These are phyloP conservation scores for Gossypium gossypioides DNA, from an alignment of 441 rosid species.

Conservation along the genomic window DNA sequence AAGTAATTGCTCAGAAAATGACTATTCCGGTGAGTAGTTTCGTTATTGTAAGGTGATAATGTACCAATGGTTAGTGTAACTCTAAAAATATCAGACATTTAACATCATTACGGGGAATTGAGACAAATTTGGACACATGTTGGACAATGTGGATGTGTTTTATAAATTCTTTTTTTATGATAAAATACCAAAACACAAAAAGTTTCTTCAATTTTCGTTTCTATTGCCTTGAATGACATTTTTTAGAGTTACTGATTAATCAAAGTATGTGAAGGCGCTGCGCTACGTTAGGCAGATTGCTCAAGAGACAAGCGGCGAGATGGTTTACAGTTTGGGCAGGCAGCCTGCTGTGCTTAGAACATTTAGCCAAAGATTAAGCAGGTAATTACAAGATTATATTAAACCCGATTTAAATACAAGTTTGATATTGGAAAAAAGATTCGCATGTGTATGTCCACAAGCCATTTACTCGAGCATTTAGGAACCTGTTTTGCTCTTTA, in stretches of 20 bases:
- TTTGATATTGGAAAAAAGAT: not conserved
- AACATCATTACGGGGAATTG: not conserved
- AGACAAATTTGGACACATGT: not conserved
- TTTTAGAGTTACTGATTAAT: slow-evolving; percentile 10
- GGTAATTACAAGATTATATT: slow-evolving; percentile 30
- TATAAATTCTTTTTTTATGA: not conserved
- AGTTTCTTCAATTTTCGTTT: not conserved
- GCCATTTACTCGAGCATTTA: not conserved
- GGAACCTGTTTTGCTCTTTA: not conserved
- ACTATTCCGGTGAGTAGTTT: slow-evolving; percentile 68
- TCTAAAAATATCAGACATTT: not conserved
- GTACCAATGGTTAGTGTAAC: not conserved
- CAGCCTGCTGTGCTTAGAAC: slow-evolving; percentile 91
- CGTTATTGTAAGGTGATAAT: not conserved
- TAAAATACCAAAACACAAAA: not conserved
- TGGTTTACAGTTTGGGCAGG: slow-evolving; percentile 78
- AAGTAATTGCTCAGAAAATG: slow-evolving; percentile 83
- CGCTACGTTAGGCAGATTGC: slow-evolving; percentile 77
- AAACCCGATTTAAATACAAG: not conserved
- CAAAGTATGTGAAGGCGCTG: slow-evolving; percentile 49
- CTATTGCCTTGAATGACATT: not conserved
- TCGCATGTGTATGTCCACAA: not conserved
- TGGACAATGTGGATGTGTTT: not conserved
- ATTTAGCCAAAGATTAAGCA: slow-evolving; percentile 87
- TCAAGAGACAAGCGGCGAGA: slow-evolving; percentile 89